Evolutionary conservation across 352 stramenopile species (phyloP).

Genomic region (Pythium aristosporum): DNA sequence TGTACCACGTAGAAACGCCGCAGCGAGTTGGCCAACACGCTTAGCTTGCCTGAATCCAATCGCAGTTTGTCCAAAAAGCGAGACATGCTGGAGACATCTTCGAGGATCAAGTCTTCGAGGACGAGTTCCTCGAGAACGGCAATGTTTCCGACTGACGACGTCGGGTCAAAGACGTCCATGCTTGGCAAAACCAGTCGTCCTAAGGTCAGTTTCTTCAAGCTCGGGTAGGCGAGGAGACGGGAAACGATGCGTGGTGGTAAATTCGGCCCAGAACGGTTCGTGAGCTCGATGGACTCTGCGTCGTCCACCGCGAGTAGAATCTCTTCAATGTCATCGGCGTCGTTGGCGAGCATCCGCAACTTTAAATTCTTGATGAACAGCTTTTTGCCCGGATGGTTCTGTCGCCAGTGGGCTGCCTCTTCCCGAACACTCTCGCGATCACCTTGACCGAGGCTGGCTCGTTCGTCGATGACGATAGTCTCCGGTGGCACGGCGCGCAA

Average conservation of each 20-base stretch:
- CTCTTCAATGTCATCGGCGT: not conserved
- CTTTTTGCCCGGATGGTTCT: not conserved
- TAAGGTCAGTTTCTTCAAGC: conserved; percentile 1
- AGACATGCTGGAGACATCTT: conserved; percentile 1
- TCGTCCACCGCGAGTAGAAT: not conserved
- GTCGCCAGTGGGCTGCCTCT: not conserved
- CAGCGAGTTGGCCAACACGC: conserved; percentile 1
- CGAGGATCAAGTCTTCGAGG: not conserved
- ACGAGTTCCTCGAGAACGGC: not conserved
- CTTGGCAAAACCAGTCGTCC: not conserved
- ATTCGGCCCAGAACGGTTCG: not conserved
- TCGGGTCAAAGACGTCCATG: conserved; percentile 16
- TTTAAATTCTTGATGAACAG: conserved; percentile 1
- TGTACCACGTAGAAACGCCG: not conserved
- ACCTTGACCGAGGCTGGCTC: not conserved
- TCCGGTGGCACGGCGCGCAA: not conserved
- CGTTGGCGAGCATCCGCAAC: not conserved
- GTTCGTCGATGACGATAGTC: not conserved
- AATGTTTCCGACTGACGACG: not conserved
- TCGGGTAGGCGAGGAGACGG: conserved; percentile 1
- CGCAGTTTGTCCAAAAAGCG: conserved; percentile 7
- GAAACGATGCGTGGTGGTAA: not conserved
- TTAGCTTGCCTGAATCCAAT: not conserved
- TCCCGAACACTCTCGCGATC: not conserved
- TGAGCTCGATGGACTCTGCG: not conserved